These are phyloP conservation scores for Termitomyces sp. DNA, from an alignment of 768 basidiomycete genomes.

Conservation along the genomic window DNA sequence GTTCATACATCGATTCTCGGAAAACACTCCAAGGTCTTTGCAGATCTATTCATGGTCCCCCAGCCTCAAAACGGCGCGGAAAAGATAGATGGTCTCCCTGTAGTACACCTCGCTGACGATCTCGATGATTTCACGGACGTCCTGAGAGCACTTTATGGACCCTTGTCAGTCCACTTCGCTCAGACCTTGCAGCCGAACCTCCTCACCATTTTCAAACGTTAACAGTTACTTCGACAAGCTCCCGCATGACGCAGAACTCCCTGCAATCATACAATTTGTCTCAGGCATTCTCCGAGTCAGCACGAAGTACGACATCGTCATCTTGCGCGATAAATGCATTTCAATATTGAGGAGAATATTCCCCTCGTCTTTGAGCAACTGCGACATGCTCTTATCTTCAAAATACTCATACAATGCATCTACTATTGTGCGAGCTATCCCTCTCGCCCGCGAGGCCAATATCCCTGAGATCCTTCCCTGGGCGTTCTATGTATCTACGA, in stretches of 20 bases:
- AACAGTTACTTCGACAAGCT: slow-evolving; percentile 34
- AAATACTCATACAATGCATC: slow-evolving; percentile 29
- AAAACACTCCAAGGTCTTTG: slow-evolving; percentile 34
- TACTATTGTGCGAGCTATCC: slow-evolving; percentile 35
- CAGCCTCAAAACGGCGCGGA: slow-evolving; percentile 26
- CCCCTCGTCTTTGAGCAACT: slow-evolving; percentile 32
- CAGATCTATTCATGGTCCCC: slow-evolving; percentile 16
- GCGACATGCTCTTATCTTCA: slow-evolving; percentile 30
- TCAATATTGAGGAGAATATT: slow-evolving; percentile 32
- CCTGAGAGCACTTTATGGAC: slow-evolving; percentile 30
- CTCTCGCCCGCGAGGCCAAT: slow-evolving; percentile 32
- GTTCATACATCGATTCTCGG: slow-evolving; percentile 32
- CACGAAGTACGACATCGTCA: slow-evolving; percentile 36
- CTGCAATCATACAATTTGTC: slow-evolving; percentile 30
- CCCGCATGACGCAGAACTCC: slow-evolving; percentile 24
- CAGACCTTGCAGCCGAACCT: too few species aligned
- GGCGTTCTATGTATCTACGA: slow-evolving; percentile 40
- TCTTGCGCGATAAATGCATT: slow-evolving; percentile 34
- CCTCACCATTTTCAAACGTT: background rate
- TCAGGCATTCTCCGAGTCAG: slow-evolving; percentile 36
- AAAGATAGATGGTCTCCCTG: slow-evolving; percentile 26
- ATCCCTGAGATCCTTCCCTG: slow-evolving; percentile 37
- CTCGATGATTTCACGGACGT: slow-evolving; percentile 30
- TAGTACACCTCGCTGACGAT: slow-evolving; percentile 25
- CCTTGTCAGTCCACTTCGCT: background rate